Base-by-base conservation (phyloP, 768 basidiomycete species). In the Hericium erinaceus region DNA sequence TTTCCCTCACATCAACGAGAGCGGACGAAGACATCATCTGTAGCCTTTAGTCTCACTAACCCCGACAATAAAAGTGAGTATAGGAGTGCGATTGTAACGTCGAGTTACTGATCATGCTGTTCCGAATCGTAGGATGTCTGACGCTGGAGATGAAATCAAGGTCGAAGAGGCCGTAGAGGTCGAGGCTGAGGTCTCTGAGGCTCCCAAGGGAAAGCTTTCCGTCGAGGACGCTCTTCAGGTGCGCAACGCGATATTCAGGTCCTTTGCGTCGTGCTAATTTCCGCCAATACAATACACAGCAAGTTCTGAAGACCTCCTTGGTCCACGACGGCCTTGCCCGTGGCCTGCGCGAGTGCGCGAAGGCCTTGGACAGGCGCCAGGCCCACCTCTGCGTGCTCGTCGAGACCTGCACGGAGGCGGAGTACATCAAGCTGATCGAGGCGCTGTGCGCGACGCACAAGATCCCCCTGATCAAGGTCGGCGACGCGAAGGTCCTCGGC, bases 391-490 rank as follows among this genome's bases (percentile, higher is more conserved):
- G 95, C 76, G 95, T 99, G 60, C 87, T 99, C 68, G 95, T 98
- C 71, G 95, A 99, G 84, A 93, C 93, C 57, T 97, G 94, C 81
- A 94, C 90, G 55, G 95, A 98, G 78, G 91, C 95, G 65, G 95
- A 98, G 77, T 98, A 99, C 82, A 91, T 97, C 84, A 98, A 98
- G 80, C 92, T 99, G 79, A 97, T 99, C 65, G 95, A 98, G 78
- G 95, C 95, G 53, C 92, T 99, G 70, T 98, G 95, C 72, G 89
- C 92, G 61, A 94, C 97, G 79, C 95, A 98, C 85, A 95, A 95
- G 76, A 98, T 98, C 79, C 93, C 94, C 80, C 79, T 99, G 63
- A 98, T 99, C 91, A 98, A 98, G 78, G 92, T 95, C 64, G 91
- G 91, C 67, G 95, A 98, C 74, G 89, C 92, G 69, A 99, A 99